A percentile compares a stretch with the other conserved stretches of the same genome.
These are phyloP conservation scores for Perkinsus marinus DNA, from an alignment of 169 alveolate genomes.

Conservation along the genomic window DNA sequence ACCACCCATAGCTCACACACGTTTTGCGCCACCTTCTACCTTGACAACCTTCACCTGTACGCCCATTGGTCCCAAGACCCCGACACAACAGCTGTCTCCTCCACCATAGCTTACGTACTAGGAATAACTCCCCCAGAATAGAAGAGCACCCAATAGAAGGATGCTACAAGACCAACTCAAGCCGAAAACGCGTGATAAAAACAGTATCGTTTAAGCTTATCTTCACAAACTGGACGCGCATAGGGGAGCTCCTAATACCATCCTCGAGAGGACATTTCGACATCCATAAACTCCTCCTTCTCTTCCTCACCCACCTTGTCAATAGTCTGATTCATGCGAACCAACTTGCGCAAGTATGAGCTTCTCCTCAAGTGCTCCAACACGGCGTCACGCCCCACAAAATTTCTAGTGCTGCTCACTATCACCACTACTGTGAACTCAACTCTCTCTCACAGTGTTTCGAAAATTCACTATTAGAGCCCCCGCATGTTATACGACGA, in stretches of 20 bases:
- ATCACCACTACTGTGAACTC: not conserved
- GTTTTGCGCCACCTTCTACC: not conserved
- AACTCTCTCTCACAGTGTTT: not conserved
- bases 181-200: not conserved
- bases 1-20: not conserved
- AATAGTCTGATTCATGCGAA: not conserved
- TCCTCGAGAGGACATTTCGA: not conserved
- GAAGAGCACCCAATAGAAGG: not conserved
- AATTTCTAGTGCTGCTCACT: no score
- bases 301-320: not conserved
- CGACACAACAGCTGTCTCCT: not conserved
- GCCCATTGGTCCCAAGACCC: not conserved
- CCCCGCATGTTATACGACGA: not conserved
- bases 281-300: not conserved
- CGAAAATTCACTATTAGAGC: not conserved
- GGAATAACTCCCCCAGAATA: not conserved
- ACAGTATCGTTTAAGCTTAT: not conserved
- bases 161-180: not conserved
- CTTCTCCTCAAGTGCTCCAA: no score
- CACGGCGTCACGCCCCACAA: not conserved
- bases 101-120: not conserved
- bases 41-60: not conserved
- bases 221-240: not conserved
- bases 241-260: no score
- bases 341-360: not conserved